A percentile compares a stretch with the other conserved stretches of the same genome.
Conservation (phyloP, 2,329 filamentous ascomycete genomes). For the Teratosphaeria destructans region DNA sequence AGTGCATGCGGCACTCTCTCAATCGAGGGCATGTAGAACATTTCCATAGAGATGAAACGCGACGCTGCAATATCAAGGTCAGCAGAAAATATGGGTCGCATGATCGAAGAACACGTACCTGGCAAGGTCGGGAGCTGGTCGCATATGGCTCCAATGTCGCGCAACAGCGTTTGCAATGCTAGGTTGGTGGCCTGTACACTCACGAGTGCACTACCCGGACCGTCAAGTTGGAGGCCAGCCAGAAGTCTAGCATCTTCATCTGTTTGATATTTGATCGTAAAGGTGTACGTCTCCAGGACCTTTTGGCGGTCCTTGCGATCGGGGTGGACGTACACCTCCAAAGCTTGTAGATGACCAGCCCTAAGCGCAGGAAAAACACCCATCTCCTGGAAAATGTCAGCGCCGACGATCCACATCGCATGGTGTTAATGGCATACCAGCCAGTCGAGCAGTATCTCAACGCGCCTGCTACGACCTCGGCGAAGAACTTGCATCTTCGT, state of each 20-base stretch:
- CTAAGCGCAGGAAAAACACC: constrained; percentile 39
- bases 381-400: constrained; percentile 34
- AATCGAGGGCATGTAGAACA: constrained; percentile 35
- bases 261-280: constrained; percentile 35
- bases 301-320: constrained; percentile 23
- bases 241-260: constrained; percentile 5
- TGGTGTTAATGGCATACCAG: constrained; percentile 29
- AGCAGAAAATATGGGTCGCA: not conserved
- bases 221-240: constrained; percentile 19
- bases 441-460: constrained; percentile 36
- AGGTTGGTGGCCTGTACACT: constrained; percentile 31
- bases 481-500: constrained; percentile 29
- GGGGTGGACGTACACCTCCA: constrained; percentile 39
- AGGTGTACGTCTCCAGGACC: constrained; percentile 42
- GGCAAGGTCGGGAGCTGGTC: constrained; percentile 33
- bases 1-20: constrained; percentile 30
- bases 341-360: constrained; percentile 30
- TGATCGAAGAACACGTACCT: constrained; percentile 21
- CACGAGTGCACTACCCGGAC: constrained; percentile 22
- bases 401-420: not conserved
- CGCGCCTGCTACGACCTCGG: constrained; percentile 29
- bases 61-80: constrained; percentile 18
- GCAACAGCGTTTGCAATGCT: constrained; percentile 34
- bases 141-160: constrained; percentile 29
- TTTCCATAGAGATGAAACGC: constrained; percentile 33